Base-by-base conservation (phyloP, 169 alveolate genomes). In the Eimeria nieschulzi region DNA sequence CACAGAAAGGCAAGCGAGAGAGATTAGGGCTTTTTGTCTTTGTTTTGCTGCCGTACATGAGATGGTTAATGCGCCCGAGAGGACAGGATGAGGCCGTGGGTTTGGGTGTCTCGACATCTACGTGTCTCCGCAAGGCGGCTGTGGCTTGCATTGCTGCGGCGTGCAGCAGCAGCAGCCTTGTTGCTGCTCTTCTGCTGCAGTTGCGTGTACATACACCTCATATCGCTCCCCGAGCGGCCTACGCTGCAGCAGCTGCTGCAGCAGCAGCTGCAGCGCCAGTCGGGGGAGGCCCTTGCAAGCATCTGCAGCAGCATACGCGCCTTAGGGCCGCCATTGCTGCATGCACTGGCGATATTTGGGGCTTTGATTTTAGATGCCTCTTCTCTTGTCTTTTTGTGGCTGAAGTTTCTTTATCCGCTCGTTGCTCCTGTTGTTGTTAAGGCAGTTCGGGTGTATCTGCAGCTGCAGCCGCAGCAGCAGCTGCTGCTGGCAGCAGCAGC, bases 401-500 rank as follows among this genome's bases (percentile, higher is more conserved):
- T 12, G 33, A 12, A 66, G 75, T n/a, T 66, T 12, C 46, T 66
- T 1, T n/a, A 66, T 12, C 75, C 75, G 15, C 39, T 66, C 13
- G 75, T n/a, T 66, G 75, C 75, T 15, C 75, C 75, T 15, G 46
- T n/a, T 15, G 75, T n/a, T 9, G 75, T 25, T 66, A 12, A 12
- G 39, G 75, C 46, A 12, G 33, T n/a, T 12, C 75, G 26, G 75
- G 33, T 66, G 75, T 66, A 17, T n/a, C 21, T 66, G 33, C 46
- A 66, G 75, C 75, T 66, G 33, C 75, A 66, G 33, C 75, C 75
- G 75, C 75, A 66, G 33, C 75, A 66, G 75, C 75, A 66, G 75
- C 7, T 66, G 33, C 75, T 66, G 46, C 21, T 66, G 46, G 75
- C 75, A 15, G 75, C 75, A 21, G 21, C 75, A 21, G 75, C 75